Evolutionary conservation across 2,329 filamentous ascomycete species (phyloP), one percentile per base, ranked within the genome.

Genomic region (Apiospora rasikravindrae): DNA sequence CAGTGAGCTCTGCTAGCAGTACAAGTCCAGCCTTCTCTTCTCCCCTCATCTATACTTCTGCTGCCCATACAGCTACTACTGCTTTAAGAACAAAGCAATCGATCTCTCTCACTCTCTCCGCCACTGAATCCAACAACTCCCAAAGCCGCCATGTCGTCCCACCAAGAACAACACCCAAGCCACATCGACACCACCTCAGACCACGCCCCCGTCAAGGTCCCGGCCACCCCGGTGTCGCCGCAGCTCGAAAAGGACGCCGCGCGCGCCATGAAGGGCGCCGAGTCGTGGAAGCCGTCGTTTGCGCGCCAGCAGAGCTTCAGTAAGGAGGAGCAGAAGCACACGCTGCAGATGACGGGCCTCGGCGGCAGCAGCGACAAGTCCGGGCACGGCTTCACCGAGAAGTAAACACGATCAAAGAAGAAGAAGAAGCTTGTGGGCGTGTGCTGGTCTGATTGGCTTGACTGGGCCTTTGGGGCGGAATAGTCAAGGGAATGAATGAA

Each of bases 311-410:
- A 86, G 78, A 88, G 87, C 80, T 90, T 85, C 83, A 85, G 82
- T 76, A 81, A 82, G 47, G 86, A 90, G 79, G 88, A 89, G 77
- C 84, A 84, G 78, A 88, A 88, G 79, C 87, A 84, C 74, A 81
- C 81, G 70, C 76, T 87, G 80, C 86, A 88, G 76, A 86, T 88
- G 86, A 80, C 79, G 67, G 73, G 74, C 42, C 79, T 77, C 2
- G 77, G 77, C 45, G 80, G 81, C 71, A 76, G 81, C 77, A 78
- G 81, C 71, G 76, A 80, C 77, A 78, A 80, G 1, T 81, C 81
- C 1, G 53, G 47, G 24, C 81, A 82, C 10, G 85, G 86, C 0
- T 87, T 87, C 71, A 84, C 80, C 44, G 85, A 87, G 81, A 79
- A 45, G 26, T 37, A 26, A 16, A 1, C 22, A 7, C 16, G 4